Evolutionary conservation across 352 stramenopile species (phyloP).

Genomic region (Lagenidium giganteum): DNA sequence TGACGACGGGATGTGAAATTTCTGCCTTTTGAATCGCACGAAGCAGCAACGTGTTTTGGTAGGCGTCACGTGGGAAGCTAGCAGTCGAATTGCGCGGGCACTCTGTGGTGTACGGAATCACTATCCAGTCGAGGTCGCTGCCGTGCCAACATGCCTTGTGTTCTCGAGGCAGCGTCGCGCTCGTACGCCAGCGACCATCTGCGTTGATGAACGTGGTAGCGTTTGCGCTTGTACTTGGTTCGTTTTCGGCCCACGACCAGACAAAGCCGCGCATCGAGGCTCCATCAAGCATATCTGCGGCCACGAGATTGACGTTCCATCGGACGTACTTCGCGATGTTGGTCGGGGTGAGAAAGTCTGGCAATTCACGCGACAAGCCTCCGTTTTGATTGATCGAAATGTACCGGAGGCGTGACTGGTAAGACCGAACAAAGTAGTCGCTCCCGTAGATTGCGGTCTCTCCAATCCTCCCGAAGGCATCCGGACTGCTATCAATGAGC

Average conservation of each 20-base stretch:
- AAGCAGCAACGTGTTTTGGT: slow-evolving; percentile 47
- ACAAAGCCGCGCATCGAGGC: slow-evolving; percentile 42
- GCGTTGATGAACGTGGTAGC: slow-evolving; percentile 27
- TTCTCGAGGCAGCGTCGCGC: slow-evolving; percentile 14
- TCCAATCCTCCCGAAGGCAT: neutral
- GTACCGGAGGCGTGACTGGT: neutral
- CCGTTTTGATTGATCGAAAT: neutral
- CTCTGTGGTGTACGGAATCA: slow-evolving; percentile 21
- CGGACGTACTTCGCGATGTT: slow-evolving; percentile 46
- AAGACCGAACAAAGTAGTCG: neutral
- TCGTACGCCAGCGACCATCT: slow-evolving; percentile 28
- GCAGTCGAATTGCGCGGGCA: slow-evolving; percentile 26
- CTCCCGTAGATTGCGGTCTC: neutral
- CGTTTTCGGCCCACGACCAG: slow-evolving; percentile 51
- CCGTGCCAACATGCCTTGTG: slow-evolving; percentile 39
- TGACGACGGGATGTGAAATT: slow-evolving; percentile 34
- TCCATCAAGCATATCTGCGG: slow-evolving; percentile 34
- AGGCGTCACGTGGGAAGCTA: slow-evolving; percentile 28
- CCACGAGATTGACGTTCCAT: slow-evolving; percentile 52
- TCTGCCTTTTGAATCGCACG: slow-evolving; percentile 18
- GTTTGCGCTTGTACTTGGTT: slow-evolving; percentile 23
- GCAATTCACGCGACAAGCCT: slow-evolving; percentile 16
- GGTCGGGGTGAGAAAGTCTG: slow-evolving; percentile 25
- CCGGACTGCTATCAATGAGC: neutral
- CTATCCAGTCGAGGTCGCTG: slow-evolving; percentile 25